Evolutionary conservation across 2,329 filamentous ascomycete genomes (phyloP), one percentile per base, ranked within the genome.

Genomic region (Cercospora brassicicola): DNA sequence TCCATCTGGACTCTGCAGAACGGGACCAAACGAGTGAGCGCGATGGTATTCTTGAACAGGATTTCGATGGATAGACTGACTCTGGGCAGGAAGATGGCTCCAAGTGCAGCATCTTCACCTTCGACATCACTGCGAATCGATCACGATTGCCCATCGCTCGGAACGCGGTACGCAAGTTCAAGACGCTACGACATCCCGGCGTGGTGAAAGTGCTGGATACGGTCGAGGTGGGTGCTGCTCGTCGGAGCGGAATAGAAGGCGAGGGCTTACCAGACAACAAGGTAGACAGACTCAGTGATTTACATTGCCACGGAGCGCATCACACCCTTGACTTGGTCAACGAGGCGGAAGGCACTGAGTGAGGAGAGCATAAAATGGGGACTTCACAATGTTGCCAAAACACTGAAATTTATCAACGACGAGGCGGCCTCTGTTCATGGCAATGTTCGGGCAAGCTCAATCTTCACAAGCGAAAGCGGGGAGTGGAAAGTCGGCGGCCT

Each of bases 351-450:
- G 82, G 95, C 92, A 77, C 80, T 98, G 69, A 93, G 89, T 68
- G 90, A 93, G 48, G 95, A 98, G 82, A 98, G 94, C 1, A 88
- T 95, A 59, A 99, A 97, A 88, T 99, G 95, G 95, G 95, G 95
- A 0, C 81, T 99, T 48, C 91, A 93, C 79, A 92, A 89, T 74
- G 84, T 98, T 71, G 93, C 95, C 73, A 91, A 93, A 78, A 98
- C 95, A 0, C 81, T 98, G 73, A 97, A 95, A 76, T 99, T 99
- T 77, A 92, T 99, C 79, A 99, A 99, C 76, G 89, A 91, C 59
- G 95, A 99, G 73, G 95, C 94, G 2, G 86, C 90, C 2, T 97
- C 94, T 0, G 91, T 99, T 62, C 95, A 99, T 76, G 95, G 94
- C 59, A 92, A 88, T 75, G 84, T 99, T 62, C 89, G 92, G 70